phyloP scores from a whole-genome alignment of 495 filamentous ascomycete species.

The Penicillium soppii region DNA sequence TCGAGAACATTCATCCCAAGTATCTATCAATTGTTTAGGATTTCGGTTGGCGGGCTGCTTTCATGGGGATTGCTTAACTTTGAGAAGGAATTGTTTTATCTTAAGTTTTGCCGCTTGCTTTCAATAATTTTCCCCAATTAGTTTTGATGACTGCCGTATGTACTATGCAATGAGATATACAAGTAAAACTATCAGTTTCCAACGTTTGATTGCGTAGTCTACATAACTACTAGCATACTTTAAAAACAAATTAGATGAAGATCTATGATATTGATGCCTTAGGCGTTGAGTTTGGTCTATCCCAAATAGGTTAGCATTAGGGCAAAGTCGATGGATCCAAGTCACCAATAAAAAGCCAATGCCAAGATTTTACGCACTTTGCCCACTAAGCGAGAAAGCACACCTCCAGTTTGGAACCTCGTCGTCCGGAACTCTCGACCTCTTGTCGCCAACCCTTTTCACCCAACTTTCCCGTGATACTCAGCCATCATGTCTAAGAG shows the following conservation, averaged over 20 bases:
- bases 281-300: not conserved
- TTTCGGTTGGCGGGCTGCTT: not conserved
- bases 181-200: not conserved
- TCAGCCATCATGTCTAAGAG: slow-evolving; percentile 57
- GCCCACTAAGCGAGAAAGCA: slow-evolving; percentile 52
- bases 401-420: slow-evolving; percentile 11
- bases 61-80: not conserved
- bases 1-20: slow-evolving; percentile 4
- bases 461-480: slow-evolving; percentile 41
- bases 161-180: slow-evolving; percentile 7
- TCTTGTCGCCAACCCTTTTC: slow-evolving; percentile 41
- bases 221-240: not conserved
- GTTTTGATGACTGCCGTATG: slow-evolving; percentile 12
- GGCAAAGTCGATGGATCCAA: slow-evolving; percentile 23
- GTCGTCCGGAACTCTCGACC: slow-evolving; percentile 32
- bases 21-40: not conserved
- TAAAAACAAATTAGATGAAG: not conserved
- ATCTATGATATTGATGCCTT: slow-evolving; percentile 5
- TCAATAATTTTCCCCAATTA: slow-evolving; percentile 1
- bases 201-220: not conserved
- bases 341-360: slow-evolving; percentile 23
- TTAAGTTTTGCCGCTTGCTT: slow-evolving; percentile 6
- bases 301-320: slow-evolving; percentile 38
- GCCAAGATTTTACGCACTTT: slow-evolving; percentile 49
- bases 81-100: slow-evolving; percentile 3